Base-by-base conservation (phyloP, 345 rosid genomes). In the Eutrema japonicum region DNA sequence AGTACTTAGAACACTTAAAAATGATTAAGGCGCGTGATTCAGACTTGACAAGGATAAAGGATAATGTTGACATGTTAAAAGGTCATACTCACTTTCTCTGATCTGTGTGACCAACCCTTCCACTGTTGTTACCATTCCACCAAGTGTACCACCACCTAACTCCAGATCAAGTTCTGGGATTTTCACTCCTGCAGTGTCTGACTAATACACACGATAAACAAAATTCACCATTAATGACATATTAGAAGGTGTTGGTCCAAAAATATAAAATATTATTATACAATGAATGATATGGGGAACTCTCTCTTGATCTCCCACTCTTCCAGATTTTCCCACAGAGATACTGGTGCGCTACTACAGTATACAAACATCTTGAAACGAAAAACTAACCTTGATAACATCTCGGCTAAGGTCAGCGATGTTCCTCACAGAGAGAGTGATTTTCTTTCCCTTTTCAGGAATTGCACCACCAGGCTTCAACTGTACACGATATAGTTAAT, bases 141-240 rank as follows among this genome's bases (percentile, higher is more conserved):
- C 98, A 38, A 91, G 81, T 37, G 98, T 89, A 53, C 96, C 98
- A 82, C 97, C 86, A 1, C 79, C 85, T 72, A 94, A 83, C 84
- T 91, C 96, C 85, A 94, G 82, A 52, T 89, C 98, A 52, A 94
- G 89, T 83, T 91, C 96, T 32, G 97, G 97, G 64, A 94, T 77
- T 66, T 22, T 77, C 45, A 94, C 89, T 66, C 95, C 77, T 10
- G 96, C 96, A 54, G 96, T 87, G 82, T 94, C 97, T 7, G 98
- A 94, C 96, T 94, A 86, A 58, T 37, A 78, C 50, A 83, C 12
- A 41, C 1, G 38, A 51, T 36, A 29, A 61, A 60, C 49, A 45
- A n/a, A 59, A 43, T 3, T 36, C 14, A 18, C 13, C 67, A 64
- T 29, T 27, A 46, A 5, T 54, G 30, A n/a, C 40, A 26, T 55